A percentile compares a stretch with the other conserved stretches of the same genome.
phyloP scores from a whole-genome alignment of 1,139 yeast species.

The Pichia sp. region DNA sequence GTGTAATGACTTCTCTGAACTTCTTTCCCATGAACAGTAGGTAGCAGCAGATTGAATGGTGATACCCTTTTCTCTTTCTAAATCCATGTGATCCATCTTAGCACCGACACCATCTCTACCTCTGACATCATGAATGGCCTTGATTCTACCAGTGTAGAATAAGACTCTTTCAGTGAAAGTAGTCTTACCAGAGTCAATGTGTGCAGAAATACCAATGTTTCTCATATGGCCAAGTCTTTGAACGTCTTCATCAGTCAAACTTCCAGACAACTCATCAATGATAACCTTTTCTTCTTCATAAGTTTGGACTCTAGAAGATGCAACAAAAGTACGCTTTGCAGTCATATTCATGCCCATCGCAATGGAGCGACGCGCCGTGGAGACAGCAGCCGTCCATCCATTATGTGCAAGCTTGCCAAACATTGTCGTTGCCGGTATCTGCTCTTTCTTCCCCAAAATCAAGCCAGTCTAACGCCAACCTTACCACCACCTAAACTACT shows the following conservation, averaged over 20 bases:
- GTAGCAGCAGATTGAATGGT: conserved; percentile 99
- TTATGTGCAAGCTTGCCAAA: conserved; percentile 11
- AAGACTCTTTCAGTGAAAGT: conserved; percentile 96
- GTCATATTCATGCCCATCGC: no score
- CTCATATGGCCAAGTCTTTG: conserved; percentile 55
- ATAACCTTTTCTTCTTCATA: conserved; percentile 70
- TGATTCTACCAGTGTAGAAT: conserved; percentile 94
- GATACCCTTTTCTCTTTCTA: conserved; percentile 96
- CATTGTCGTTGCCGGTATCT: conserved; percentile 2
- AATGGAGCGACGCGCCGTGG: no score
- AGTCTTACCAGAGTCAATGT: conserved; percentile 94
- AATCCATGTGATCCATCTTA: conserved; percentile 96
- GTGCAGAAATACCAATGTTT: conserved; percentile 97
- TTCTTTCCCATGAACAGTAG: conserved; percentile 92
- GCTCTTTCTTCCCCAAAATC: background rate
- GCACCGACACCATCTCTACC: conserved; percentile 99
- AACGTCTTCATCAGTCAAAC: conserved; percentile 52
- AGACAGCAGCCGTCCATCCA: conserved; percentile 7
- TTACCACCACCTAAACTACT: no score
- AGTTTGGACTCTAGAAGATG: conserved; percentile 17
- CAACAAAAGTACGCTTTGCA: background rate
- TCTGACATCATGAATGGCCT: conserved; percentile 96
- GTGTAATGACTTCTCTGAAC: conserved; percentile 52
- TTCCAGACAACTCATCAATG: conserved; percentile 48
- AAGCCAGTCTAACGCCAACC: background rate